Conservation (phyloP, 2,329 filamentous ascomycete species). For the Exophiala bonariae region DNA sequence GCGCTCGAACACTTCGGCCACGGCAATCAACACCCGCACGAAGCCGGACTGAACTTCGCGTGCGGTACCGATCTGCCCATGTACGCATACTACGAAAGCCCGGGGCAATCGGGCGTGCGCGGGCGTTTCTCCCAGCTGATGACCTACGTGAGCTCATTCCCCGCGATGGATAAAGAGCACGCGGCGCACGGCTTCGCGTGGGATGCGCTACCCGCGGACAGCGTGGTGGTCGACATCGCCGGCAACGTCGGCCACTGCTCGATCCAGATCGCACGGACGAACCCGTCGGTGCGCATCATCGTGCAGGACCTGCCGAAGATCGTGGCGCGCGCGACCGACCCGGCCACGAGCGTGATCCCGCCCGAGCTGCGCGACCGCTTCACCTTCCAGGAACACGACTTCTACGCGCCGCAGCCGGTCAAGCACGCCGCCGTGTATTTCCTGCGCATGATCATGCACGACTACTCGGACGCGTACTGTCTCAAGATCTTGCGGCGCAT, state of each 20-base stretch:
- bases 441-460: conserved; percentile 28
- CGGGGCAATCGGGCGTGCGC: conserved; percentile 3
- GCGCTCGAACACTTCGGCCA: conserved; percentile 29
- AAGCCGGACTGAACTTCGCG: conserved; percentile 33
- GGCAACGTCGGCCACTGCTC: conserved; percentile 23
- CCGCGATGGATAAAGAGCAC: conserved; percentile 16
- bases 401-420: conserved; percentile 28
- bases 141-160: conserved; percentile 18
- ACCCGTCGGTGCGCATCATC: conserved; percentile 13
- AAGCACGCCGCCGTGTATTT: conserved; percentile 28
- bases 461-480: conserved; percentile 28
- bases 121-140: conserved; percentile 16
- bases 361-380: conserved; percentile 10
- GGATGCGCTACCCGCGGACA: conserved; percentile 40
- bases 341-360: conserved; percentile 16
- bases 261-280: conserved; percentile 18
- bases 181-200: conserved; percentile 16
- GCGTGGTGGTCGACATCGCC: conserved; percentile 52
- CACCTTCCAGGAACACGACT: conserved; percentile 29
- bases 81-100: conserved; percentile 31
- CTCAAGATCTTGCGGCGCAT: conserved; percentile 25
- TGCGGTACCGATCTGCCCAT: conserved; percentile 31
- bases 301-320: conserved; percentile 26
- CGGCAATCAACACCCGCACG: conserved; percentile 22
- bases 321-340: conserved; percentile 14